Evolutionary conservation across 2,329 filamentous ascomycete species (phyloP), one percentile per base, ranked within the genome.

Genomic region (Arthrobotrys sinensis): DNA sequence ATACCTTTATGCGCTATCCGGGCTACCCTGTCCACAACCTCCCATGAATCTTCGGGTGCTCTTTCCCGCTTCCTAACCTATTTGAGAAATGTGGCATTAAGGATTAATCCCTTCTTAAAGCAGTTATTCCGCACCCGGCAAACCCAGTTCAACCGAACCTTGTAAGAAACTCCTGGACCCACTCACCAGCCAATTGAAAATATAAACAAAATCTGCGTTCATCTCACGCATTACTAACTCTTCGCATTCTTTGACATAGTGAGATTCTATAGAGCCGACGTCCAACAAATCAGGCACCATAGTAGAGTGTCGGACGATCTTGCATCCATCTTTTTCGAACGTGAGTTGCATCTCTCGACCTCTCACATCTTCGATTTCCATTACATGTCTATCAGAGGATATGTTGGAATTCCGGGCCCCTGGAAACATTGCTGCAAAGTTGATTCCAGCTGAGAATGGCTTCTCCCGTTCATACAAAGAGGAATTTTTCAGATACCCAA

Each of bases 321-420:
- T n/a, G 8, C 53, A 60, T 3, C 53, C 53, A 36, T 60, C 53
- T 6, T 38, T 60, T 60, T 60, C 53, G 24, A 60, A 36, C n/a
- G 53, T 60, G 16, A 60, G 53, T n/a, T 60, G 24, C 34, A 38
- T 14, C 16, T 60, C 53, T 60, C 28, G 38, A 38, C 53, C 53
- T n/a, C 53, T 7, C 12, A 60, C 53, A 60, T 60, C 53, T 60
- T 60, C 53, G 34, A 60, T 60, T 4, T 60, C 53, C 28, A 60
- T 36, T 32, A 38, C 28, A 38, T 60, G 53, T 14, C 53, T 34
- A 3, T 60, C 53, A 12, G 53, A 60, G 14, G 32, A 36, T 60
- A 60, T 60, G 16, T 60, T 60, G 1, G 53, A 60, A 38, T 60
- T 60, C 2, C 53, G 53, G 11, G 24, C 53, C 1, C 53, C 53